phyloP scores from a whole-genome alignment of 2,329 filamentous ascomycete species.

The Fusarium goolgardi region DNA sequence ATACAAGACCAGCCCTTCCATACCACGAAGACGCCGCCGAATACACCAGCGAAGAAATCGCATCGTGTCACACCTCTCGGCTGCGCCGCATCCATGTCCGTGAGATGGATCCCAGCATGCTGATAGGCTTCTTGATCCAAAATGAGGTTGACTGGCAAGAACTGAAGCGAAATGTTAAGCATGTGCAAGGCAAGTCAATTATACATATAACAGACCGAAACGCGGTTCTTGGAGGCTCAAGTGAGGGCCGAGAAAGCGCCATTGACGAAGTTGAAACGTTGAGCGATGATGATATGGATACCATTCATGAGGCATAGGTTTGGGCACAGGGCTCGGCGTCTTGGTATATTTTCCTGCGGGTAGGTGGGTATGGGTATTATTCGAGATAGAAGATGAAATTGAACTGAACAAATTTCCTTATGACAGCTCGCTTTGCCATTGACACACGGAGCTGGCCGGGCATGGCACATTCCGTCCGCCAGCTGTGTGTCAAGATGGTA shows the following conservation, averaged over 20 bases:
- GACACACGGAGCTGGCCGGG: neutral
- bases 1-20: slow-evolving; percentile 79
- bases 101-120: slow-evolving; percentile 98
- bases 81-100: slow-evolving; percentile 84
- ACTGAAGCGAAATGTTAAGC: slow-evolving; percentile 82
- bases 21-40: slow-evolving; percentile 66
- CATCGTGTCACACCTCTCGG: slow-evolving; percentile 87
- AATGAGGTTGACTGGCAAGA: slow-evolving; percentile 84
- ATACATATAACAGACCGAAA: slow-evolving; percentile 84
- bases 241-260: slow-evolving; percentile 73
- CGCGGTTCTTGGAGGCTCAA: slow-evolving; percentile 64
- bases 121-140: slow-evolving; percentile 90
- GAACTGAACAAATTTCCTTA: slow-evolving; percentile 22
- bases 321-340: slow-evolving; percentile 29
- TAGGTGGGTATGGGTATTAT: slow-evolving; percentile 31
- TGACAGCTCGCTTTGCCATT: neutral
- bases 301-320: slow-evolving; percentile 48
- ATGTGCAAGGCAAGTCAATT: slow-evolving; percentile 83
- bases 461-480: neutral
- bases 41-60: slow-evolving; percentile 78
- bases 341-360: slow-evolving; percentile 26
- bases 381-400: slow-evolving; percentile 43
- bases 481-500: neutral
- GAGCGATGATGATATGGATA: slow-evolving; percentile 75
- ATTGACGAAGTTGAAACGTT: slow-evolving; percentile 92